A percentile compares a stretch with the other conserved stretches of the same genome.
Evolutionary conservation across 108 stramenopile species (phyloP).

Genomic region (Fragilaria radians): DNA sequence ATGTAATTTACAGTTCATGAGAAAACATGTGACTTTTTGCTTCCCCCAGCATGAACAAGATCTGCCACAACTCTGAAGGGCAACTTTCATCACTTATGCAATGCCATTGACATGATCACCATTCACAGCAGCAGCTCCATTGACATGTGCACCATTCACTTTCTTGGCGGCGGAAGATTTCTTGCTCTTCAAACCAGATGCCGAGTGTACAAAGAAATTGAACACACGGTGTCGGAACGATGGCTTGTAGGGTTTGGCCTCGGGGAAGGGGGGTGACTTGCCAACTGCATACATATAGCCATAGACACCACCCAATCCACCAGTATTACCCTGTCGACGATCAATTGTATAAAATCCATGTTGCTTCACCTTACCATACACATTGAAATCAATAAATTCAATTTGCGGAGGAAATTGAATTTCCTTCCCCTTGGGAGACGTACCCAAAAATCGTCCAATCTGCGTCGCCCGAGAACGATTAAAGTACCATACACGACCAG

Average conservation of each 20-base stretch:
- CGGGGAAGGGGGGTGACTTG: constrained; percentile 55
- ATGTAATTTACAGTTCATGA: too few relatives aligned
- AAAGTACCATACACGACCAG: constrained; percentile 65
- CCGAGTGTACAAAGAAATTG: constrained; percentile 5
- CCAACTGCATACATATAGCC: constrained; percentile 69
- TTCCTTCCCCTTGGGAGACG: constrained; percentile 27
- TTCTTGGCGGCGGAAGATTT: too few relatives aligned
- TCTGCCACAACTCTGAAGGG: too few relatives aligned
- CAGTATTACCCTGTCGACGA: constrained; percentile 72
- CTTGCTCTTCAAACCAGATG: not conserved
- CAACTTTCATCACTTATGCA: too few relatives aligned
- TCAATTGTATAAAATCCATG: constrained; percentile 67
- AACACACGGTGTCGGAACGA: constrained; percentile 32
- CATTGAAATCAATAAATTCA: constrained; percentile 25
- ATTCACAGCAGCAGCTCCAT: too few relatives aligned
- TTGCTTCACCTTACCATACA: constrained; percentile 53
- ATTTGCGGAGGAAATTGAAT: constrained; percentile 53
- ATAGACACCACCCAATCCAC: constrained; percentile 73
- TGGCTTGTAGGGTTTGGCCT: constrained; percentile 59
- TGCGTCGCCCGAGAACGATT: constrained; percentile 40
- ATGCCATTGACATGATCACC: too few relatives aligned
- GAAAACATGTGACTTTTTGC: too few relatives aligned
- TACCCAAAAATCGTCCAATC: constrained; percentile 43
- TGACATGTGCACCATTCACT: too few relatives aligned
- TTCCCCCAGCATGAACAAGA: too few relatives aligned